A percentile compares a stretch with the other conserved stretches of the same genome.
Conservation (phyloP, 2,329 filamentous ascomycete genomes). For the Trichoderma semiorbis region DNA sequence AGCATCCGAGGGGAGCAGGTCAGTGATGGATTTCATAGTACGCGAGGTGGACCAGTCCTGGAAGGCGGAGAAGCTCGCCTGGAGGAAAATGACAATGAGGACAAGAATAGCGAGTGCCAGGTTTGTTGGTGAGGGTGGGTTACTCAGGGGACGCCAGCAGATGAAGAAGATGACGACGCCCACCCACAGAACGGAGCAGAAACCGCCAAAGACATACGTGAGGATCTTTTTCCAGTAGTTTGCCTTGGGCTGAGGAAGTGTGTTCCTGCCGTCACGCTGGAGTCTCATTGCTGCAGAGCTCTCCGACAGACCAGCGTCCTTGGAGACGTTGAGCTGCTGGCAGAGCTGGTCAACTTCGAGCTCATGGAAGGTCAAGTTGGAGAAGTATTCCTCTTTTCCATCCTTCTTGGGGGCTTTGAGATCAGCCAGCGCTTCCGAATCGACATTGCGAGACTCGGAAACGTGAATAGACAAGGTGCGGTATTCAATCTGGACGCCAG, state of each 20-base stretch:
- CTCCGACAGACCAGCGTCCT: conserved; percentile 34
- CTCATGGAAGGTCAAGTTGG: conserved; percentile 38
- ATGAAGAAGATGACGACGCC: conserved; percentile 47
- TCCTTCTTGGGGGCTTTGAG: conserved; percentile 32
- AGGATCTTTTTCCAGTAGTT: conserved; percentile 42
- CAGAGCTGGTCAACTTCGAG: conserved; percentile 34
- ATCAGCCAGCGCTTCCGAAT: conserved; percentile 23
- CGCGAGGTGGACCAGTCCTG: conserved; percentile 46
- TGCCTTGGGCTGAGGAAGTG: conserved; percentile 39
- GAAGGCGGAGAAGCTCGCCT: conserved; percentile 45
- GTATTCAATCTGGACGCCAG: conserved; percentile 39
- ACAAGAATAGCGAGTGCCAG: conserved; percentile 45
- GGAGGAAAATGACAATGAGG: conserved; percentile 45
- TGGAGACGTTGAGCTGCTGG: conserved; percentile 39
- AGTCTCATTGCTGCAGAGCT: conserved; percentile 33
- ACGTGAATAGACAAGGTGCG: conserved; percentile 41
- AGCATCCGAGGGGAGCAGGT: conserved; percentile 43
- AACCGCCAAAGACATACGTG: conserved; percentile 45
- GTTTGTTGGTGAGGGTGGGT: conserved; percentile 42
- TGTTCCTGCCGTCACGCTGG: conserved; percentile 41
- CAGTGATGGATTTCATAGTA: conserved; percentile 46
- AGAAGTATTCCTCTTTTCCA: conserved; percentile 40
- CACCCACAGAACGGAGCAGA: conserved; percentile 46
- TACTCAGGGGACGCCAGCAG: conserved; percentile 45
- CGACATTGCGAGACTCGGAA: conserved; percentile 34